These are phyloP conservation scores for Pelargonium myrrhifolium DNA, from an alignment of 441 rosid species.

Conservation along the genomic window DNA sequence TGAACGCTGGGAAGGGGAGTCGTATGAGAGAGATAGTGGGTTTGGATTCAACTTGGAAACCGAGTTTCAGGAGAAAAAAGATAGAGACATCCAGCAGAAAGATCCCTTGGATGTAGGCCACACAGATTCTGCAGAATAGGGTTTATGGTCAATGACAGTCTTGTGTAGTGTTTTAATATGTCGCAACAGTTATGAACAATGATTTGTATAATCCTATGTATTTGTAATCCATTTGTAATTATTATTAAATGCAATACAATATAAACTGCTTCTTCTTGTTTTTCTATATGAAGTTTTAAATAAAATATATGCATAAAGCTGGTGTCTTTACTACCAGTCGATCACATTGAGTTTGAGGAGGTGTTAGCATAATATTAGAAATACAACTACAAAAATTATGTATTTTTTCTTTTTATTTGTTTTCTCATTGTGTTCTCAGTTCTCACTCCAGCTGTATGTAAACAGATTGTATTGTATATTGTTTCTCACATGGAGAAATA, in stretches of 20 bases:
- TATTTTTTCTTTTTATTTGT: no score
- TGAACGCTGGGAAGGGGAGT: no score
- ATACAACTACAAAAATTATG: no score
- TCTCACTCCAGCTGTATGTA: no score
- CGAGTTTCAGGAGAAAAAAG: not conserved
- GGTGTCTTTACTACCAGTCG: not conserved
- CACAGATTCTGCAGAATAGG: not conserved
- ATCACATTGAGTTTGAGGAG: no score
- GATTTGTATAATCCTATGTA: not conserved
- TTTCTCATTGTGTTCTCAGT: no score
- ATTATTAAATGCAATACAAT: not conserved
- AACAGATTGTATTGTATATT: no score
- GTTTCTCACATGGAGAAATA: no score
- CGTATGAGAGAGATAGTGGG: not conserved
- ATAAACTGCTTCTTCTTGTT: no score
- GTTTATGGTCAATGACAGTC: not conserved
- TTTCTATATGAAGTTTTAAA: no score
- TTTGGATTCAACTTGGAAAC: not conserved
- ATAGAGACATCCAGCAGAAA: not conserved
- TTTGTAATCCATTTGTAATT: constrained; percentile 3
- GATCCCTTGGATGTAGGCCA: not conserved
- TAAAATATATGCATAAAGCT: constrained; percentile 23
- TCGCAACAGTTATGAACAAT: not conserved
- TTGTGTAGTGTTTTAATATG: not conserved
- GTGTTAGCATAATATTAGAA: no score